Evolutionary conservation across 169 alveolate genomes (phyloP).

Genomic region (Eimeria praecox): DNA sequence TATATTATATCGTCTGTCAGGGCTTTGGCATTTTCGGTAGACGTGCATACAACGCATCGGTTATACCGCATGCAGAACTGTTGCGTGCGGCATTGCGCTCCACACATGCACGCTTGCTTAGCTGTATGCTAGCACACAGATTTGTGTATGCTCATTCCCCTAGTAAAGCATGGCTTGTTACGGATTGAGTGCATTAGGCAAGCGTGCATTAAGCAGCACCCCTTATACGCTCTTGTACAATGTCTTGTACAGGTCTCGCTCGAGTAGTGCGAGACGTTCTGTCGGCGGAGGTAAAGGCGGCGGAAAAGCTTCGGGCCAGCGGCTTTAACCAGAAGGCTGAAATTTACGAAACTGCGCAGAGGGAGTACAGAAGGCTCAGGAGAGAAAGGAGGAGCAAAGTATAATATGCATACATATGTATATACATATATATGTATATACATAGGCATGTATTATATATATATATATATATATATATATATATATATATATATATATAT

Average conservation of each 20-base stretch:
- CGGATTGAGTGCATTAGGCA: not conserved
- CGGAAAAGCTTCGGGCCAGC: conserved; percentile 38
- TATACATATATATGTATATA: too few relatives aligned
- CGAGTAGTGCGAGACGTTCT: conserved; percentile 36
- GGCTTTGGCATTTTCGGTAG: not conserved
- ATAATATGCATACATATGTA: not conserved
- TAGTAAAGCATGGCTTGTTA: not conserved
- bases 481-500: not conserved
- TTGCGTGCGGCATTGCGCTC: not conserved
- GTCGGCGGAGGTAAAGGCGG: conserved; percentile 63
- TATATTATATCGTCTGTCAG: not conserved
- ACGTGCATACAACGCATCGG: not conserved
- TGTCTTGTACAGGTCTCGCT: conserved; percentile 35
- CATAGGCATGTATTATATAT: too few relatives aligned
- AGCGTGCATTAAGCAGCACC: not conserved
- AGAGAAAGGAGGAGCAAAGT: not conserved
- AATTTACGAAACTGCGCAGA: conserved; percentile 71
- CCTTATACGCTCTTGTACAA: not conserved
- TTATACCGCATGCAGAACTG: not conserved
- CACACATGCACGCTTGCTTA: not conserved
- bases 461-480: too few relatives aligned
- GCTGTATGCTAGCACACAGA: not conserved
- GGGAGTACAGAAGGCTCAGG: conserved; percentile 65
- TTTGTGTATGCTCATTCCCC: not conserved
- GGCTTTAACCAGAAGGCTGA: conserved; percentile 73